Evolutionary conservation across 441 rosid genomes (phyloP).

Genomic region (Viola pubescens): DNA sequence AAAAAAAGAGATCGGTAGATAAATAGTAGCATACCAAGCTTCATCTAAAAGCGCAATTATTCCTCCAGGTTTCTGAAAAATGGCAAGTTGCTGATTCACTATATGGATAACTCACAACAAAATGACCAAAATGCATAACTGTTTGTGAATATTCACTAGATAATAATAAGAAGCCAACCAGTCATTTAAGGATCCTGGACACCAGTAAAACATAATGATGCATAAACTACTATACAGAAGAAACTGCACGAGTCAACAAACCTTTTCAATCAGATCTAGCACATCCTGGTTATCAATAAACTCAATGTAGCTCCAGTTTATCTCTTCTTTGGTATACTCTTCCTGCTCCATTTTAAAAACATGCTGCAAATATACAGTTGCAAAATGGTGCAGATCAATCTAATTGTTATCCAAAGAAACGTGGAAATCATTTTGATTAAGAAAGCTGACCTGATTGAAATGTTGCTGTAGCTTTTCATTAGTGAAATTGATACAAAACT

Average conservation of each 20-base stretch:
- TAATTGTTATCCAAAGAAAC: background rate
- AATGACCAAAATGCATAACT: background rate
- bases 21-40: slow-evolving; percentile 65
- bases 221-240: background rate
- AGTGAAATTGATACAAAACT: slow-evolving; percentile 94
- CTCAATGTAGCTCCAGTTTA: slow-evolving; percentile 94
- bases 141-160: background rate
- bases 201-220: slow-evolving; percentile 7
- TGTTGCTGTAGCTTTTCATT: slow-evolving; percentile 96
- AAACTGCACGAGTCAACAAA: slow-evolving; percentile 13
- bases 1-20: slow-evolving; percentile 8
- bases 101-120: background rate
- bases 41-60: slow-evolving; percentile 90
- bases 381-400: slow-evolving; percentile 9
- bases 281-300: slow-evolving; percentile 96
- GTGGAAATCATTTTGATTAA: slow-evolving; percentile 3
- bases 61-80: slow-evolving; percentile 95
- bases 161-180: background rate
- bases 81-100: background rate
- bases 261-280: slow-evolving; percentile 93
- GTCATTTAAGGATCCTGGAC: background rate
- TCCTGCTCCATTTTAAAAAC: slow-evolving; percentile 99
- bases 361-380: slow-evolving; percentile 47
- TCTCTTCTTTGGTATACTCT: slow-evolving; percentile 92
- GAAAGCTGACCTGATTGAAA: slow-evolving; percentile 67